Evolutionary conservation across 495 filamentous ascomycete genomes (phyloP), one percentile per base, ranked within the genome.

Genomic region (Rhypophila decipiens): DNA sequence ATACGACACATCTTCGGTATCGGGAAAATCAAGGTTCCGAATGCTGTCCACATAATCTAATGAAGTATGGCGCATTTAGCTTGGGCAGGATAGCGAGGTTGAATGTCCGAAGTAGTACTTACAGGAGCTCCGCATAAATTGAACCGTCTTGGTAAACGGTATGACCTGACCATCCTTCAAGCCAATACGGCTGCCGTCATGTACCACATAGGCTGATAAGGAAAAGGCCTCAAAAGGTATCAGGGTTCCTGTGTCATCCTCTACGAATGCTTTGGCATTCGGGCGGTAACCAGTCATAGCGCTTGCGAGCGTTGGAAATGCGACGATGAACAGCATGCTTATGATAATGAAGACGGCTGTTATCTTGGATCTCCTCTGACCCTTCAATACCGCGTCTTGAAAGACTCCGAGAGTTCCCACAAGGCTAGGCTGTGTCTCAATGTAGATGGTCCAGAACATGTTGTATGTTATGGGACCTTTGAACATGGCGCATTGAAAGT

Each of bases 361-460:
- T 9, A 41, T 5, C 15, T 23, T 48, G 8, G 45, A 48, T 10
- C 29, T 27, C 2, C 24, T n/a, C n/a, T n/a, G n/a, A n/a, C n/a
- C n/a, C n/a, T n/a, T n/a, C n/a, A 18, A 3, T 8, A 34, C 4
- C 22, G 21, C 38, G n/a, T 8, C 2, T 15, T 39, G 5, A 20
- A 20, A 20, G 22, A 39, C 10, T 39, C 38, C 5, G 5, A 24
- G n/a, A 38, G 39, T 24, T 4, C n/a, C n/a, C n/a, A 36, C 27
- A 5, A 49, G 18, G 1, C 38, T 39, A 17, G 46, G n/a, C 17
- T 42, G 29, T 11, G 27, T 9, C 5, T 49, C 36, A 4, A 49
- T 24, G 24, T 23, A 42, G 4, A 42, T 29, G 17, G 24, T n/a
- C 46, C 46, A 49, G n/a, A 42, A 49, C 19, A 39, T 49, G 21